Base-by-base conservation (phyloP, 2,329 filamentous ascomycete genomes). In the Aspergillus costaricaensis region DNA sequence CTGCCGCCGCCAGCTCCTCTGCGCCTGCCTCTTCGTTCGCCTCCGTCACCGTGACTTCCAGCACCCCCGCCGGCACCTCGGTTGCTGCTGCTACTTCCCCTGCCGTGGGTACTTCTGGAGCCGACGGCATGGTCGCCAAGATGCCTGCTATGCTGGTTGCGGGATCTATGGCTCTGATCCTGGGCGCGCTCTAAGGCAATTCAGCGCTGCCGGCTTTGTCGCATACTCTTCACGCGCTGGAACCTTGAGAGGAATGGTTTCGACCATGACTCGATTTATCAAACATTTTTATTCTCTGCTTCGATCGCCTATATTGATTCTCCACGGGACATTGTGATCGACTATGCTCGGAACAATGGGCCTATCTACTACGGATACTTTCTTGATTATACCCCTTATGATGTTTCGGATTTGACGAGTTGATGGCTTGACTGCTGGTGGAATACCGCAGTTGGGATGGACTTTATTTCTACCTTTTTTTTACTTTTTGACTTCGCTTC, bases 131-230 rank as follows among this genome's bases (percentile, higher is more conserved):
- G 21, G 64, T 65, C 30, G 67, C 64, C 43, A 61, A 54, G 57
- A 62, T 76, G 57, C 71, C 74, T 5, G 69, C 69, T 30, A 73
- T 71, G 15, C 62, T 78, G 8, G 66, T 73, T 23, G 76, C 74
- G 19, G 76, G 77, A 43, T 76, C 74, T 15, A 65, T 79, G 48
- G 76, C 74, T 48, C 64, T 77, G 55, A 62, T 76, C 58, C 48
- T 79, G 63, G 75, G 74, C 32, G 68, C 68, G 58, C 62, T 78
- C 53, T 79, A 74, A 71, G 62, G n/a, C 6, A 9, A 15, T 14
- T 41, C 51, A 59, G 51, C 50, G 52, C 41, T 12, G 57, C 27
- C 23, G 27, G 38, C 55, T 57, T 41, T n/a, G 9, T 30, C n/a
- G n/a, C 12, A n/a, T 30, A 15, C 15, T 30, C 27, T 15, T 47